Percentiles rank a stretch among this genome's conserved stretches.
phyloP scores from a whole-genome alignment of 2,329 filamentous ascomycete genomes.

The Pyrenochaeta sp. region DNA sequence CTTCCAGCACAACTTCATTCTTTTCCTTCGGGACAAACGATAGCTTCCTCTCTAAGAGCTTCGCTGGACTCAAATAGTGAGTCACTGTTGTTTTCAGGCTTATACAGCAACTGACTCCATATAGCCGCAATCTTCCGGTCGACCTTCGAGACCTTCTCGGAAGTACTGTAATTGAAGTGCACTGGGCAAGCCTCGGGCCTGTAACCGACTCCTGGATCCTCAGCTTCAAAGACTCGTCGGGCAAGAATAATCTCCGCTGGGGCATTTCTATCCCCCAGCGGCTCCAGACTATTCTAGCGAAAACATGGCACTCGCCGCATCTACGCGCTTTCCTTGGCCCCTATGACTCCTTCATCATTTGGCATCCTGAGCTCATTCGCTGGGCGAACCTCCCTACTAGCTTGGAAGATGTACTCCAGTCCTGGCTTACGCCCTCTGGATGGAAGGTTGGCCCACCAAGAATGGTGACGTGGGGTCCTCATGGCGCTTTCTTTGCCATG shows the following conservation, averaged over 20 bases:
- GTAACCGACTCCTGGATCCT: conserved; percentile 45
- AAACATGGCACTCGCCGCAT: conserved; percentile 40
- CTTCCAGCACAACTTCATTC: conserved; percentile 35
- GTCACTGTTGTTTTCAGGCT: conserved; percentile 1
- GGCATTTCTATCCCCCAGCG: conserved; percentile 32
- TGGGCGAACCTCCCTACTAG: conserved; percentile 38
- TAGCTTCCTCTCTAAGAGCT: conserved; percentile 44
- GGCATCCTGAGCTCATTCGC: conserved; percentile 44
- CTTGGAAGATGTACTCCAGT: conserved; percentile 44
- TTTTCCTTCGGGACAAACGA: conserved; percentile 47
- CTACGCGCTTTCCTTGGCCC: conserved; percentile 44
- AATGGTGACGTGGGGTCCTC: conserved; percentile 41
- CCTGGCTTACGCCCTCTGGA: conserved; percentile 48
- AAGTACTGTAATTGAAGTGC: conserved; percentile 35
- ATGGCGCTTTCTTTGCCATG: conserved; percentile 47
- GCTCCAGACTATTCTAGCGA: conserved; percentile 30
- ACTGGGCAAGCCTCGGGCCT: conserved; percentile 44
- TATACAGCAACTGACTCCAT: conserved; percentile 7
- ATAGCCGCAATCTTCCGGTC: conserved; percentile 40
- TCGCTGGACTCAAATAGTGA: conserved; percentile 43
- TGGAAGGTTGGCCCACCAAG: conserved; percentile 47
- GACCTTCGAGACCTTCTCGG: conserved; percentile 34
- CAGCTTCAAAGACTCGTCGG: conserved; percentile 37
- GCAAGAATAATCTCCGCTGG: conserved; percentile 41
- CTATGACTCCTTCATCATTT: conserved; percentile 43